phyloP scores from a whole-genome alignment of 257 asterid genomes.

The Lycium ferocissimum region DNA sequence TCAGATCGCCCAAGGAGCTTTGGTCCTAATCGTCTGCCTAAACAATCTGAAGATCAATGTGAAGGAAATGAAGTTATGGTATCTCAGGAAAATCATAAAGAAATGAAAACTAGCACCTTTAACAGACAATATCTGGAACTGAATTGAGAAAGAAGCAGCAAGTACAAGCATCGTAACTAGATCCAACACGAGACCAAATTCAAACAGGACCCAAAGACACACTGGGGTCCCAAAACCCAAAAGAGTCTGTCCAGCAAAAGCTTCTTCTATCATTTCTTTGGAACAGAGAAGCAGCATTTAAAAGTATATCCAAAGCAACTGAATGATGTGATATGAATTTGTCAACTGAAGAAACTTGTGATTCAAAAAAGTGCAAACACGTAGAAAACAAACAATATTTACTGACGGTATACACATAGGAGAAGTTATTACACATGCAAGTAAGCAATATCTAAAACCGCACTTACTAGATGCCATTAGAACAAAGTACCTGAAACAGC shows the following conservation, averaged over 20 bases:
- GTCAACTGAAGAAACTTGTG: not conserved
- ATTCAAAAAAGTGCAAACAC: conserved; percentile 6
- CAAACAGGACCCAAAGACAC: not conserved
- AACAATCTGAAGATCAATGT: conserved; percentile 70
- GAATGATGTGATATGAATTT: not conserved
- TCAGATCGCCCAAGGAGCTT: conserved; percentile 89
- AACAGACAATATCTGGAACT: not conserved
- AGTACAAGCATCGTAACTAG: conserved; percentile 14
- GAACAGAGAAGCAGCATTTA: conserved; percentile 12
- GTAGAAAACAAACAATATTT: not conserved
- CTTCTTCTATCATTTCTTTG: conserved; percentile 10
- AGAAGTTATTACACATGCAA: not conserved
- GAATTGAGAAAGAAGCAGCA: conserved; percentile 25
- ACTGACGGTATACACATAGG: not conserved
- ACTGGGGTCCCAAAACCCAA: conserved; percentile 11
- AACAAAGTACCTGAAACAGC: not conserved
- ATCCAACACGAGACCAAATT: not conserved
- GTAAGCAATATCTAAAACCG: not conserved
- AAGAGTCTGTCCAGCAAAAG: conserved; percentile 1
- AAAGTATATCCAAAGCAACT: not conserved
- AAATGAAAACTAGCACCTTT: conserved; percentile 22
- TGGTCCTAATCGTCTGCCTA: conserved; percentile 97
- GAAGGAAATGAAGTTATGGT: conserved; percentile 27
- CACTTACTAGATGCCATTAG: not conserved
- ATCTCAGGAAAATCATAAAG: conserved; percentile 17